A percentile compares a stretch with the other conserved stretches of the same genome.
phyloP scores from a whole-genome alignment of 1,284 basidiomycete species.

The Exobasidium cylindrosporum region DNA sequence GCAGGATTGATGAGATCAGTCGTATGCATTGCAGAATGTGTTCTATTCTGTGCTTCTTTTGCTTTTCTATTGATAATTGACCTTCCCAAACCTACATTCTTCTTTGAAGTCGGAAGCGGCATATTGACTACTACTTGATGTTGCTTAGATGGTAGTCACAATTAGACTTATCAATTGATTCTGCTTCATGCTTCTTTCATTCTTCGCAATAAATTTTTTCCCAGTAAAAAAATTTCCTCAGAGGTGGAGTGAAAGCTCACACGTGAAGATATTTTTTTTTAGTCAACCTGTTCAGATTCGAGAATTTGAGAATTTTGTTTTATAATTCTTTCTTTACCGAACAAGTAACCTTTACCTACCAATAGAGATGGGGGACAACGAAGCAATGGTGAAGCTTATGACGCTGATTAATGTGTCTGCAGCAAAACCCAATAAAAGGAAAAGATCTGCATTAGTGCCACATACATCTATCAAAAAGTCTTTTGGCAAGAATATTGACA shows the following conservation, averaged over 20 bases:
- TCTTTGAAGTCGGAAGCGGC: constrained; percentile 51
- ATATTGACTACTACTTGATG: too few relatives aligned
- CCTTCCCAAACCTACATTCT: constrained; percentile 51
- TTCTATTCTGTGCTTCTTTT: constrained; percentile 39
- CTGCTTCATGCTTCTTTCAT: too few relatives aligned
- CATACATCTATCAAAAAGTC: constrained; percentile 2
- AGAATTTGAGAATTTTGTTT: too few relatives aligned
- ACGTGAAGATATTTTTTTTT: background rate
- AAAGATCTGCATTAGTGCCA: constrained; percentile 23
- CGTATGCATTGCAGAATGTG: constrained; percentile 49
- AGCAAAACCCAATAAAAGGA: constrained; percentile 59
- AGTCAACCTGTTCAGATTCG: too few relatives aligned
- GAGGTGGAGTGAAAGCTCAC: background rate
- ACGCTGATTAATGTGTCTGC: constrained; percentile 93
- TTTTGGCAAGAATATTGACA: background rate
- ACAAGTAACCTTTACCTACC: too few relatives aligned
- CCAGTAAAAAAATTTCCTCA: background rate
- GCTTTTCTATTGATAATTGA: constrained; percentile 49
- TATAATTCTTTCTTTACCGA: too few relatives aligned
- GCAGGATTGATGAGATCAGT: constrained; percentile 57
- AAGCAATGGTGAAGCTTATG: constrained; percentile 62
- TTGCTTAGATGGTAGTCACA: too few relatives aligned
- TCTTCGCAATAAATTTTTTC: too few relatives aligned
- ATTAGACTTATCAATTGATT: too few relatives aligned
- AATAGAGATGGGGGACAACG: background rate